Conservation (phyloP, 495 filamentous ascomycete genomes). For the Penicillium atrosanguineum region DNA sequence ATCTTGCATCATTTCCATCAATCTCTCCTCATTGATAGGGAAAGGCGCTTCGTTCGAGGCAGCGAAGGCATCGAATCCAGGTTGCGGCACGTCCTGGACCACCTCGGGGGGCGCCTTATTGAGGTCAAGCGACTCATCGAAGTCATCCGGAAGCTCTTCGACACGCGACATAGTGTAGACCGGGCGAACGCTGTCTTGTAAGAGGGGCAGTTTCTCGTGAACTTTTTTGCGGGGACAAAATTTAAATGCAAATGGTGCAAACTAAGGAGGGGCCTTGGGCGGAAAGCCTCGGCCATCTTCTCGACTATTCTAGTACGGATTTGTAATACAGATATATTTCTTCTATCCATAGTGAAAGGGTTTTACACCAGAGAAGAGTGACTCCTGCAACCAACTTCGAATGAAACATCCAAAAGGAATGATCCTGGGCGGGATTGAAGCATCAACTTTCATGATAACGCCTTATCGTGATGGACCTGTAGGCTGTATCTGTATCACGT, state of each 20-base stretch:
- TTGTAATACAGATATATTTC: too few relatives aligned
- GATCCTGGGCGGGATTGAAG: too few relatives aligned
- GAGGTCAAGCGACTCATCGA: constrained; percentile 45
- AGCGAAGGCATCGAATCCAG: constrained; percentile 26
- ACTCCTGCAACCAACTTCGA: neutral
- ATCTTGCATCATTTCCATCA: constrained; percentile 34
- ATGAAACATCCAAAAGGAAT: neutral
- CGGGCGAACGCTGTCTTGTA: neutral
- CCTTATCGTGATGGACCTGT: too few relatives aligned
- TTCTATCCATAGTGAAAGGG: too few relatives aligned
- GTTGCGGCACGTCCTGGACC: constrained; percentile 16
- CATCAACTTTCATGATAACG: too few relatives aligned
- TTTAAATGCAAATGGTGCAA: constrained; percentile 38
- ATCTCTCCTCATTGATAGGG: constrained; percentile 40
- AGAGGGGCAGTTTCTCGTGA: constrained; percentile 10
- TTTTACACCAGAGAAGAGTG: neutral
- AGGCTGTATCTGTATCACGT: neutral
- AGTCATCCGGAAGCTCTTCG: constrained; percentile 53
- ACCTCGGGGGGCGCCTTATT: constrained; percentile 23
- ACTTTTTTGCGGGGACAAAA: constrained; percentile 18
- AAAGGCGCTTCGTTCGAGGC: constrained; percentile 38
- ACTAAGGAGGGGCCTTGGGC: constrained; percentile 28
- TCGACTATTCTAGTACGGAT: too few relatives aligned
- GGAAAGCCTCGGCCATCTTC: constrained; percentile 12
- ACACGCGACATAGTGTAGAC: constrained; percentile 36